Base-by-base conservation (phyloP, 2,329 filamentous ascomycete genomes). In the Amauroascus verrucosus region DNA sequence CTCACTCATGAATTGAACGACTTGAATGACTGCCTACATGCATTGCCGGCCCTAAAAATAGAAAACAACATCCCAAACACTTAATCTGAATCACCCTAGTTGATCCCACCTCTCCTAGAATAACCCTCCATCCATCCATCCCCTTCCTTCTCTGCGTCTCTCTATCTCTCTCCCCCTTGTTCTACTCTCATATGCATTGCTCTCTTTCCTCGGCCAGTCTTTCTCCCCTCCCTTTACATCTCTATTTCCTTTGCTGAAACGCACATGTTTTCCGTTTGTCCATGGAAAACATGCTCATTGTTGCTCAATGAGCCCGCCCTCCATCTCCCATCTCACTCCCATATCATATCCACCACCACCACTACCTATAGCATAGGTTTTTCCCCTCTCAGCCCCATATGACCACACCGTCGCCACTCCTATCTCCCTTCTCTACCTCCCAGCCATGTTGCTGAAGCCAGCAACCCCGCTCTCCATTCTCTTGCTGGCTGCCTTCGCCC, bases 381-480 rank as follows among this genome's bases (percentile, higher is more conserved):
- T 20, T 48, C 5, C 32, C 20, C 38, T 50, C 26, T 35, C 35
- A 3, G 28, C 18, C 16, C 50, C 51, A 20, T 41, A 54, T 43
- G 51, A 43, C 35, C 35, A n/a, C 35, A 35, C 38, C 18, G 20
- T 33, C 26, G 38, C 48, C 48, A 33, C 37, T 48, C 32, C 44
- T 18, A 30, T 26, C 32, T 35, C 24, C 20, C 26, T 18, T 24
- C 6, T 28, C 24, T 37, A 8, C 43, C 30, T 47, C n/a, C 8
- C 47, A 18, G 57, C 59, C 74, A 82, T 73, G 74, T 88, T 95
- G 82, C 76, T 97, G 69, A 87, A 90, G 65, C 90, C 93, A 58
- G 91, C 93, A 57, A 97, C 93, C 56, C 91, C 93, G 61, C 76
- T 98, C 67, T 84, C 90, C 61, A 75, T 95, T 61, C 75, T 97